These are phyloP conservation scores for Boletus sp. DNA, from an alignment of 768 basidiomycete genomes.

Conservation along the genomic window DNA sequence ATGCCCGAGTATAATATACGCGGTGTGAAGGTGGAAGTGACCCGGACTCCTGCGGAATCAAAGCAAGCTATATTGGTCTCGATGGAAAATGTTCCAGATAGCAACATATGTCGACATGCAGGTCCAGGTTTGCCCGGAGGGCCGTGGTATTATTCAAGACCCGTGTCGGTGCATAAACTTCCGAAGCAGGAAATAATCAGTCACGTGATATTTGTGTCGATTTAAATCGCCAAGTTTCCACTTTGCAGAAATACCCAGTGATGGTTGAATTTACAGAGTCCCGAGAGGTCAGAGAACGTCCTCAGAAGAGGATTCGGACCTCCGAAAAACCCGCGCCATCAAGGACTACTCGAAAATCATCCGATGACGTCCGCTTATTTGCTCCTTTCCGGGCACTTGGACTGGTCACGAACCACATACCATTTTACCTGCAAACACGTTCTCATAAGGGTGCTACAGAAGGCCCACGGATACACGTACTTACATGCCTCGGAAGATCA, in stretches of 20 bases:
- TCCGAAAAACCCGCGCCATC: not conserved
- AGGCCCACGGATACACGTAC: conserved; percentile 77
- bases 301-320: conserved; percentile 26
- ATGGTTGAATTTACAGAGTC: conserved; percentile 23
- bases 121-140: too few relatives aligned
- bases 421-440: conserved; percentile 84
- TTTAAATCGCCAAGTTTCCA: not conserved
- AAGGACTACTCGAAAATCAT: conserved; percentile 4
- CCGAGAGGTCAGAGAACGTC: conserved; percentile 15
- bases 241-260: not conserved
- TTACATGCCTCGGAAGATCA: conserved; percentile 83
- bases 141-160: too few relatives aligned
- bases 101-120: too few relatives aligned
- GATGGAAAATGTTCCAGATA: too few relatives aligned
- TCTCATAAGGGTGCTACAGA: conserved; percentile 82
- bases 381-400: conserved; percentile 97
- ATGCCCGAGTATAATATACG: too few relatives aligned
- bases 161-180: not conserved
- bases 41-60: too few relatives aligned
- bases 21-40: too few relatives aligned
- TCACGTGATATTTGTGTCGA: conserved; percentile 12
- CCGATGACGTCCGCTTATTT: conserved; percentile 53
- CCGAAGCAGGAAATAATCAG: not conserved
- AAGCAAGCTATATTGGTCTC: too few relatives aligned
- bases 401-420: conserved; percentile 86